Evolutionary conservation across 2,329 filamentous ascomycete species (phyloP), one percentile per base, ranked within the genome.

Genomic region (Coniochaeta sp.): DNA sequence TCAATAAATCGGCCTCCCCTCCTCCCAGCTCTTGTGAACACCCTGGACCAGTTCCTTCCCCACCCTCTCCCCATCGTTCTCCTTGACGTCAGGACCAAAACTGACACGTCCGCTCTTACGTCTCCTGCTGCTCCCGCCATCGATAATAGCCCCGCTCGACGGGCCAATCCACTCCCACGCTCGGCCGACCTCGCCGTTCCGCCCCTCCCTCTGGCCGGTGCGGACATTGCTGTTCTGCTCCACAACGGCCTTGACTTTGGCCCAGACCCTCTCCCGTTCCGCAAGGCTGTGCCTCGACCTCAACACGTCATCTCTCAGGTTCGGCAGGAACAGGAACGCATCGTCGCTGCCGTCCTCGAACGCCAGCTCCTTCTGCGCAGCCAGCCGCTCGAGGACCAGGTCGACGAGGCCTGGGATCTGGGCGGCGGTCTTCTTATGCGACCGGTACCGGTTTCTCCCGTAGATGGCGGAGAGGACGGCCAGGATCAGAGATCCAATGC

Each of bases 161-260:
- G 84, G 82, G 1, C 86, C 86, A 63, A 89, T 88, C 86, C 86
- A 89, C 69, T 89, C 86, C 86, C 86, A 89, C 1, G 85, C 86
- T 30, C 85, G 78, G 30, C 84, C 84, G 32, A 89, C 81, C 68
- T 89, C 86, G 36, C 86, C 86, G 65, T 81, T 87, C 58, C 79
- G 76, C 55, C 88, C 74, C 82, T 89, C 77, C 78, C 92, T 76
- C 82, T 93, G 74, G 75, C 82, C 79, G 0, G 83, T 90, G 47
- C 95, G 84, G 17, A 99, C 89, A 69, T 99, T 99, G 62, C 90
- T 89, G 72, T 99, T 99, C 73, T 88, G 87, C 74, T 99, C 95
- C 0, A 99, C 93, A 58, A 98, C 89, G 58, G 81, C 84, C 65
- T 86, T 84, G 22, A 99, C 95, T 57, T 86, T 85, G 64, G 86